phyloP scores from a whole-genome alignment of 1,284 basidiomycete genomes.

The Coniferiporia sulphurascens region DNA sequence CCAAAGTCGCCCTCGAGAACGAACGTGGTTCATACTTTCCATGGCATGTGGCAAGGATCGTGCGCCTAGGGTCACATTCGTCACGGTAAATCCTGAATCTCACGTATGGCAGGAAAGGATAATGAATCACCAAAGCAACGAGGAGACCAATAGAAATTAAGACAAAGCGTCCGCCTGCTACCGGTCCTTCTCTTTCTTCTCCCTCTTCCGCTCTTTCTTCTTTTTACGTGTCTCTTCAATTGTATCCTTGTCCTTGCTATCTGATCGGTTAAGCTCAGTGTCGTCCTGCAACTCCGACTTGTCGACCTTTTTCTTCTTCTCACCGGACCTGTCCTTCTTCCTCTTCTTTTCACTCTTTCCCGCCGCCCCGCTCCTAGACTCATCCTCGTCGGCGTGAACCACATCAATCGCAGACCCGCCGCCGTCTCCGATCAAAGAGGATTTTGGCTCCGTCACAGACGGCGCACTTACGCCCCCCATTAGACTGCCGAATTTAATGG shows the following conservation, averaged over 20 bases:
- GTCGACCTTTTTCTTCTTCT: slow-evolving; percentile 4
- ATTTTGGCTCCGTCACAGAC: not conserved
- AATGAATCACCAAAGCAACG: not conserved
- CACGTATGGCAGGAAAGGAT: not conserved
- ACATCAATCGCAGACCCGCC: too few relatives aligned
- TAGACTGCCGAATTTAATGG: slow-evolving; percentile 6
- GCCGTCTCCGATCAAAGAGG: not conserved
- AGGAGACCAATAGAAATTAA: not conserved
- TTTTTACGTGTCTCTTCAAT: not conserved
- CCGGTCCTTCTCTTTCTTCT: slow-evolving; percentile 2
- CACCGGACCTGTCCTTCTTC: not conserved
- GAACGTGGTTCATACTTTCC: too few relatives aligned
- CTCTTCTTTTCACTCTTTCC: slow-evolving; percentile 7
- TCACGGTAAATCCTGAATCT: too few relatives aligned
- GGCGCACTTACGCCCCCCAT: slow-evolving; percentile 8
- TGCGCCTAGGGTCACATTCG: too few relatives aligned
- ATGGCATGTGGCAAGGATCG: too few relatives aligned
- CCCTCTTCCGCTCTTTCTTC: slow-evolving; percentile 5
- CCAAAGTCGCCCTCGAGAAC: too few relatives aligned
- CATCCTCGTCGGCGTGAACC: not conserved
- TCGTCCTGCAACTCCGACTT: not conserved
- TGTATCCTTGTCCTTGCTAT: not conserved
- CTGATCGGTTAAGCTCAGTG: too few relatives aligned
- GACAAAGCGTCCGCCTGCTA: not conserved
- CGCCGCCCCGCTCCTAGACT: not conserved